A percentile compares a stretch with the other conserved stretches of the same genome.
These are phyloP conservation scores for Diversispora eburnea DNA, from an alignment of 192 early-diverging fungal genomes.

Conservation along the genomic window DNA sequence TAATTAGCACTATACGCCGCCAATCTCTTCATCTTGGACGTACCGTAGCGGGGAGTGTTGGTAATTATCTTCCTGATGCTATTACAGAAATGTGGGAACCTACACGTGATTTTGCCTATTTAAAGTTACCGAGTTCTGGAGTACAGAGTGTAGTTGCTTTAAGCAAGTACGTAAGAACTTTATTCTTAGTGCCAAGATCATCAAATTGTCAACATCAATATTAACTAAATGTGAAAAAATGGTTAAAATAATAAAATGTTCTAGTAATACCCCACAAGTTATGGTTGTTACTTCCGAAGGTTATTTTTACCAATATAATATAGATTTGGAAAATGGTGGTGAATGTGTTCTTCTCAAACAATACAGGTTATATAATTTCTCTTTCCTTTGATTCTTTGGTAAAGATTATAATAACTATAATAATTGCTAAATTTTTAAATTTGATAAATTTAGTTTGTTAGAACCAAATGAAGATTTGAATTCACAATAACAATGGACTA, in stretches of 20 bases:
- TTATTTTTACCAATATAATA: slow-evolving; percentile 84
- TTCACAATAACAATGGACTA: too few relatives aligned
- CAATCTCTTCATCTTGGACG: slow-evolving; percentile 58
- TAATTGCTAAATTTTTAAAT: too few relatives aligned
- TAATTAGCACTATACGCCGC: slow-evolving; percentile 48
- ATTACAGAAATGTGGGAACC: slow-evolving; percentile 96
- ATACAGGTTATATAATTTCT: slow-evolving; percentile 46
- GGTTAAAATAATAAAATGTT: too few relatives aligned
- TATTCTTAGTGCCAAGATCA: not conserved
- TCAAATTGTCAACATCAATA: not conserved
- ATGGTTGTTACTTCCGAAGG: slow-evolving; percentile 91
- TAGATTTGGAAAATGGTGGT: slow-evolving; percentile 85
- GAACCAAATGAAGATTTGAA: too few relatives aligned
- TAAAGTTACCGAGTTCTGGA: slow-evolving; percentile 78
- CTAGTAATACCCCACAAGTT: slow-evolving; percentile 69
- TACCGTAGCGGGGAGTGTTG: slow-evolving; percentile 74
- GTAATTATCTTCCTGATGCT: slow-evolving; percentile 81
- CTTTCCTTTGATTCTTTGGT: too few relatives aligned
- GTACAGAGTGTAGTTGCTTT: slow-evolving; percentile 74
- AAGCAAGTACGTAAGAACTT: slow-evolving; percentile 46
- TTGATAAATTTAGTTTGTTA: too few relatives aligned
- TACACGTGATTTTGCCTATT: slow-evolving; percentile 87
- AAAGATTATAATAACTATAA: too few relatives aligned
- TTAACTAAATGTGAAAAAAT: too few relatives aligned
- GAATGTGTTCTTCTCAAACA: slow-evolving; percentile 83